Evolutionary conservation across 208 protist species (phyloP).

Genomic region (Trichomonas vaginalis): DNA sequence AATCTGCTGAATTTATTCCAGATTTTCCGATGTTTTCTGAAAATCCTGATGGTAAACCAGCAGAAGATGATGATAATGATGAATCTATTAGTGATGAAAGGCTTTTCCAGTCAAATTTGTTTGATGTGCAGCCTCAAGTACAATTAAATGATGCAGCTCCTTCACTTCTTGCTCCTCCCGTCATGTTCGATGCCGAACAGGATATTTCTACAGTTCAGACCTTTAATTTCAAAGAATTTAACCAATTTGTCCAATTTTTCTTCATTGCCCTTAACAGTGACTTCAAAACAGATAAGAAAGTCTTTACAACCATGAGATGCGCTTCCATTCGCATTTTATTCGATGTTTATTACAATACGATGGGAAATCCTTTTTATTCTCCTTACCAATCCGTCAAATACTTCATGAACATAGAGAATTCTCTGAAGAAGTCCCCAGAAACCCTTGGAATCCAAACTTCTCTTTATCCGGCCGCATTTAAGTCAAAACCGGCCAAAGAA

Average conservation of each 20-base stretch:
- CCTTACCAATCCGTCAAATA: too few species aligned
- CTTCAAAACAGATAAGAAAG: background rate
- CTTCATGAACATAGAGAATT: too few species aligned
- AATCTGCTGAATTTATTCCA: too few species aligned
- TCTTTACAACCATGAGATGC: background rate
- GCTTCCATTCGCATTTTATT: background rate
- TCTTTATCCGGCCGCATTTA: too few species aligned
- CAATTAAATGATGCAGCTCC: background rate
- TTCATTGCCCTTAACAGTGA: background rate
- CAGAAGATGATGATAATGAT: background rate
- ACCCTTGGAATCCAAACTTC: too few species aligned
- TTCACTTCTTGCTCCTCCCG: too few species aligned
- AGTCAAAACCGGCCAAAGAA: too few species aligned
- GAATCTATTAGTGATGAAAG: background rate
- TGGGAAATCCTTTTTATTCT: background rate
- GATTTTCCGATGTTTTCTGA: too few species aligned
- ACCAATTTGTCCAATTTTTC: background rate
- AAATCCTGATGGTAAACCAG: too few species aligned
- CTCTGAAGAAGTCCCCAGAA: too few species aligned
- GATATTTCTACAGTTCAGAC: background rate
- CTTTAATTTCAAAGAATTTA: background rate
- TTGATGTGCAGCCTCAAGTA: background rate
- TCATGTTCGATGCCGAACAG: background rate
- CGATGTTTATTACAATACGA: background rate
- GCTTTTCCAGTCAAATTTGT: background rate